Percentiles rank a stretch among this genome's conserved stretches.
These are phyloP conservation scores for Durotheca rogersii DNA, from an alignment of 495 filamentous ascomycete genomes.

Conservation along the genomic window DNA sequence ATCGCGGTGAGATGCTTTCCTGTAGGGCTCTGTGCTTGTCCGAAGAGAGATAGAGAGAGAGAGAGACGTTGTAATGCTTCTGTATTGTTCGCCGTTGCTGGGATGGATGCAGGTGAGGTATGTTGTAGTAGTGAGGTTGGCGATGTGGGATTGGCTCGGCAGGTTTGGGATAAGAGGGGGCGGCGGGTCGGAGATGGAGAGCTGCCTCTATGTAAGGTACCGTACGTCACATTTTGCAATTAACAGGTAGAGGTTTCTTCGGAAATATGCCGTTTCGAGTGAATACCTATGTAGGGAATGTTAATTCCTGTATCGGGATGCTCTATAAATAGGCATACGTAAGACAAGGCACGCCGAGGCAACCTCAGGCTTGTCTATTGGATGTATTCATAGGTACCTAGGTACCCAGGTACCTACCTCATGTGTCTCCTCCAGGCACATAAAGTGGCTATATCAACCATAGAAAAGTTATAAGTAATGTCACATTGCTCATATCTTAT, in stretches of 20 bases:
- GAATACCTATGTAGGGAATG: too few species aligned
- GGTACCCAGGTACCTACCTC: too few species aligned
- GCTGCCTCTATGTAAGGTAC: slow-evolving; percentile 4
- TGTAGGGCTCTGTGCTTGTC: neutral
- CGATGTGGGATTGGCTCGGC: slow-evolving; percentile 24
- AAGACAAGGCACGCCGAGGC: too few species aligned
- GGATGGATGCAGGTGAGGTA: slow-evolving; percentile 6
- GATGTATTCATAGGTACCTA: too few species aligned
- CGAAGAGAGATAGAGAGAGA: too few species aligned
- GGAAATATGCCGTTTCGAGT: slow-evolving; percentile 3
- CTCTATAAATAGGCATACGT: too few species aligned
- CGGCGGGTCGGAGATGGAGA: slow-evolving; percentile 11
- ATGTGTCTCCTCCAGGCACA: too few species aligned
- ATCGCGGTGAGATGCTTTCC: neutral
- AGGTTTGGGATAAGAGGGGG: slow-evolving; percentile 1
- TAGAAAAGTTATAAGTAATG: too few species aligned
- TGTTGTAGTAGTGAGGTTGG: slow-evolving; percentile 11
- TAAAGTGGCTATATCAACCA: too few species aligned
- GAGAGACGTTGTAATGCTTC: neutral
- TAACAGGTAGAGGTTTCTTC: neutral
- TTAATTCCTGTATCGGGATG: too few species aligned
- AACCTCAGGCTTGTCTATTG: too few species aligned
- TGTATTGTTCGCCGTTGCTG: slow-evolving; percentile 2
- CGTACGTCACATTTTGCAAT: slow-evolving; percentile 24
- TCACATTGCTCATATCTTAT: too few species aligned